Evolutionary conservation across 2,329 filamentous ascomycete species (phyloP), one percentile per base, ranked within the genome.

Genomic region (Exophiala calicioides): DNA sequence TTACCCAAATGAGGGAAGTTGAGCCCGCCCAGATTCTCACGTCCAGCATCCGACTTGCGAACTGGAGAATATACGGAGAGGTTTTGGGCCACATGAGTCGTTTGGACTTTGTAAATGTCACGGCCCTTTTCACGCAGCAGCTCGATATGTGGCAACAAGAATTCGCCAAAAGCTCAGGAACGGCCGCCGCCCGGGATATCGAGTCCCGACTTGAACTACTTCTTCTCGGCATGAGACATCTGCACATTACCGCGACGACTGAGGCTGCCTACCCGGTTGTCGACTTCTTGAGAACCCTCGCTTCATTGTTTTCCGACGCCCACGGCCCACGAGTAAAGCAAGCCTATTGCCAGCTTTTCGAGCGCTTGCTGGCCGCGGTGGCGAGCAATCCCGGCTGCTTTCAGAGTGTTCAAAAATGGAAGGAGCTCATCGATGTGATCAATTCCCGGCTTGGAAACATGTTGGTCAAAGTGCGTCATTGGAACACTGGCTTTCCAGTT

Each of bases 41-140:
- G 3, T 95, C 90, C 0, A 84, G 88, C 1, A 74, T 97, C 18
- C 89, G 90, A 56, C 82, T 93, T 68, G 88, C 93, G 10, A 98
- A 98, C 61, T 98, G 91, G 91, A 87, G 88, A 49, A 82, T 98
- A 2, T 96, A 96, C 65, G 85, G 89, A 15, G 88, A 95, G 60
- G 74, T 98, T 3, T 79, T 98, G 1, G 93, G 94, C n/a, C 86
- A 90, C 29, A 95, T 98, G 87, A 96, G 93, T 68, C 86, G 87
- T 33, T 84, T 93, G 55, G 91, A 94, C 63, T 97, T 98, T 65
- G 73, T 81, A 12, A 87, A 84, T 45, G 90, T 98, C 34, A 84
- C 88, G 3, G 81, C 83, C 44, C 83, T 88, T 36, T 98, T 95
- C 62, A 76, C 95, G 34, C 73, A 78, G 21, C 90, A 97, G 62